Percentiles rank a stretch among this genome's conserved stretches.
These are phyloP conservation scores for Sphaerulina populicola DNA, from an alignment of 2,329 filamentous ascomycete genomes.

Conservation along the genomic window DNA sequence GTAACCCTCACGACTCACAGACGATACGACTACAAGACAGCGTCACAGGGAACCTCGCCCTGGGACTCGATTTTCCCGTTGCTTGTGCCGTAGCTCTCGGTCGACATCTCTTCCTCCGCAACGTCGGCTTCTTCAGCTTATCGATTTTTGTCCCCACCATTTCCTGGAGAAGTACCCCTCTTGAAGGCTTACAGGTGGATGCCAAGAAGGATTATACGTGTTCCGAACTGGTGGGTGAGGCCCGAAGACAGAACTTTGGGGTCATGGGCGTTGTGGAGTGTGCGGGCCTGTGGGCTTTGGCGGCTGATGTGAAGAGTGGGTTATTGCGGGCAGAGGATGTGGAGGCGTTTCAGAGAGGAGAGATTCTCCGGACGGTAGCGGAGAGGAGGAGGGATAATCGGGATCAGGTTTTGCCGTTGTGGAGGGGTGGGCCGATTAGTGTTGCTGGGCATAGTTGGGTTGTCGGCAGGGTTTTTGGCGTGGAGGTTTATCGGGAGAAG, in stretches of 20 bases:
- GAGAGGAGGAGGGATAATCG: slow-evolving; percentile 26
- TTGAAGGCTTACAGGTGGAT: slow-evolving; percentile 30
- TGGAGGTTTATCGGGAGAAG: slow-evolving; percentile 29
- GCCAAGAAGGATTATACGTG: slow-evolving; percentile 27
- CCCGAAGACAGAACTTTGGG: slow-evolving; percentile 19
- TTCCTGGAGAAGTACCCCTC: slow-evolving; percentile 22
- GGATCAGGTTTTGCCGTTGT: slow-evolving; percentile 31
- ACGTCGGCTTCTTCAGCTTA: slow-evolving; percentile 29
- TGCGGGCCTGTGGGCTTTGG: slow-evolving; percentile 31
- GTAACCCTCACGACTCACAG: slow-evolving; percentile 24
- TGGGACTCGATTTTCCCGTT: slow-evolving; percentile 35
- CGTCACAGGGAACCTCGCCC: slow-evolving; percentile 31
- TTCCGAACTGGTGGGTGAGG: slow-evolving; percentile 24
- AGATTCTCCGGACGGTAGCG: slow-evolving; percentile 26
- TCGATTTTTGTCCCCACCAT: slow-evolving; percentile 32
- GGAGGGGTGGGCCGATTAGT: slow-evolving; percentile 31
- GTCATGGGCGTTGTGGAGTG: slow-evolving; percentile 26
- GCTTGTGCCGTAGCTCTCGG: slow-evolving; percentile 30
- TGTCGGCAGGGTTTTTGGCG: slow-evolving; percentile 29
- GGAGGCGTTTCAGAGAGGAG: slow-evolving; percentile 29
- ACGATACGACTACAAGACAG: slow-evolving; percentile 33
- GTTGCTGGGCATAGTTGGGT: slow-evolving; percentile 31
- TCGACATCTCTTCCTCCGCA: slow-evolving; percentile 30
- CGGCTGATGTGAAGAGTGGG: slow-evolving; percentile 29
- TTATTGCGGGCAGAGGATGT: slow-evolving; percentile 29